Evolutionary conservation across 139 green algal species (phyloP).

Genomic region (Auxenochlorella protothecoides): DNA sequence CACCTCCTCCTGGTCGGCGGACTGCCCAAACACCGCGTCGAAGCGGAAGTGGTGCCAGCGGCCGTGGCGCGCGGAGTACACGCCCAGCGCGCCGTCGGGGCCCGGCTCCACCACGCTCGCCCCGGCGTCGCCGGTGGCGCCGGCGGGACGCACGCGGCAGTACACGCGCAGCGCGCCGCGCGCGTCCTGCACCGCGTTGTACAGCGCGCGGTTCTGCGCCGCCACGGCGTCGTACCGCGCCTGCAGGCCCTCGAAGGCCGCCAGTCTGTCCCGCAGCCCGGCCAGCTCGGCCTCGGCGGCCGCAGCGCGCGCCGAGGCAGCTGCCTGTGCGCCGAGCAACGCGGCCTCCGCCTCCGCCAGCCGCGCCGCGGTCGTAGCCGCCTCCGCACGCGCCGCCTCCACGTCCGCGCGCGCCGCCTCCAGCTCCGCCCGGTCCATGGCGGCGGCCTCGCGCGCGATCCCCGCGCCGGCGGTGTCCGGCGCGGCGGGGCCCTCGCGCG

Average conservation of each 20-base stretch:
- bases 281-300: constrained; percentile 14
- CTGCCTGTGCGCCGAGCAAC: background rate
- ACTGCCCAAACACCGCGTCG: constrained; percentile 67
- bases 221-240: constrained; percentile 31
- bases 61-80: constrained; percentile 20
- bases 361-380: background rate
- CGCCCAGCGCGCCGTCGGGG: constrained; percentile 35
- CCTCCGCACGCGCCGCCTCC: too few species aligned
- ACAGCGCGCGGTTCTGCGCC: constrained; percentile 55
- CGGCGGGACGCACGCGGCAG: constrained; percentile 63
- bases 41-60: constrained; percentile 39
- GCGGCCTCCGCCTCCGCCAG: background rate
- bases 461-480: background rate
- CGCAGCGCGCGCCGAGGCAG: background rate
- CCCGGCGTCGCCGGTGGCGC: constrained; percentile 52
- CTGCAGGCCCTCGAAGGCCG: constrained; percentile 11
- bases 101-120: constrained; percentile 25
- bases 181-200: constrained; percentile 80
- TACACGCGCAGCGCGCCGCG: constrained; percentile 80
- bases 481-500: background rate
- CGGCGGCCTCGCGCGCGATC: background rate
- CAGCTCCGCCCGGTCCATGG: too few species aligned
- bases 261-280: constrained; percentile 22
- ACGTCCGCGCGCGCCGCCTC: too few species aligned
- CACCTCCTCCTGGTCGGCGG: constrained; percentile 58